These are phyloP conservation scores for Alternaria hordeiaustralica DNA, from an alignment of 2,329 filamentous ascomycete genomes.

Conservation along the genomic window DNA sequence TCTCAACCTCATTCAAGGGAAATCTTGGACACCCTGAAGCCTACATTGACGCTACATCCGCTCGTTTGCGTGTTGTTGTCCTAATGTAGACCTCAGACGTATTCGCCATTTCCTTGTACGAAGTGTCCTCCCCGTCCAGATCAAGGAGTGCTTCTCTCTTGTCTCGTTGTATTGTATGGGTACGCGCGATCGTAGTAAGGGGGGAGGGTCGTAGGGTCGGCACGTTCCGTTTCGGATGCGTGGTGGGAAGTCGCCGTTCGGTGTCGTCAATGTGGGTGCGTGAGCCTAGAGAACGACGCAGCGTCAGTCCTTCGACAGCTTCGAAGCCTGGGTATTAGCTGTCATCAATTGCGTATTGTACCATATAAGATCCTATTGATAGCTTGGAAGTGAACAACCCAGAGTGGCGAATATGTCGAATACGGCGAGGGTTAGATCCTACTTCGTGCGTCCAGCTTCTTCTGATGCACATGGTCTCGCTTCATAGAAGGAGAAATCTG, in stretches of 20 bases:
- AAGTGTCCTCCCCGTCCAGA: not conserved
- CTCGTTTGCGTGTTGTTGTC: not conserved
- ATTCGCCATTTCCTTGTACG: not conserved
- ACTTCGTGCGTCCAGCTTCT: not conserved
- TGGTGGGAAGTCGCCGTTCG: not conserved
- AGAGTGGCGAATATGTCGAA: not conserved
- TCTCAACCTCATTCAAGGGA: not conserved
- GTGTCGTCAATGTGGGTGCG: not conserved
- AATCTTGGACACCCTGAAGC: fast-evolving
- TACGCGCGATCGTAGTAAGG: not conserved
- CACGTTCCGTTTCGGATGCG: not conserved
- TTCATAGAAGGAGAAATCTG: not conserved
- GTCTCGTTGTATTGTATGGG: not conserved
- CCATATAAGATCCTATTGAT: too few relatives aligned
- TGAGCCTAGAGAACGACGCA: not conserved
- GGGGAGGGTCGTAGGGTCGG: not conserved
- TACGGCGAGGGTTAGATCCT: not conserved
- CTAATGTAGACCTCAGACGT: not conserved
- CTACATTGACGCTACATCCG: not conserved
- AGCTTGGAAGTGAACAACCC: not conserved
- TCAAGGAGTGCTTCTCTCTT: not conserved
- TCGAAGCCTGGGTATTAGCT: not conserved
- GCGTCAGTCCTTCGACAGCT: not conserved
- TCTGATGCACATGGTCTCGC: not conserved
- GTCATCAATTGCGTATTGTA: too few relatives aligned